These are phyloP conservation scores for Chlorella variabilis DNA, from an alignment of 163 green algal genomes.

Conservation along the genomic window DNA sequence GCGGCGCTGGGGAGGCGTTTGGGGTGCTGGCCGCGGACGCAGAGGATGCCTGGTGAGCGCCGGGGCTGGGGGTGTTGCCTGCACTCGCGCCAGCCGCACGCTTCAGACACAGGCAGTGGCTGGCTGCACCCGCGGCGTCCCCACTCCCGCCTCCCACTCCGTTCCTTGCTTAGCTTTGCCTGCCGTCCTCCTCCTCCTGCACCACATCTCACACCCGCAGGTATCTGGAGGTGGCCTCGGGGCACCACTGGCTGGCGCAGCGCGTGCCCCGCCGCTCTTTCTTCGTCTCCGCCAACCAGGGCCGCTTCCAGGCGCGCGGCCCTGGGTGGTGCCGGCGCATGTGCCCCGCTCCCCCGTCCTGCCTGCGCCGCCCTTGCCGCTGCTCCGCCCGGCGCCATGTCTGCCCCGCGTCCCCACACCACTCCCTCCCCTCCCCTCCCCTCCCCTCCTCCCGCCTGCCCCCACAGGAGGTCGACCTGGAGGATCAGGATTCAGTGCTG, in stretches of 20 bases:
- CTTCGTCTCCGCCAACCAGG: conserved; percentile 40
- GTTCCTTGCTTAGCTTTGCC: too few species aligned
- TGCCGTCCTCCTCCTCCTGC: neutral
- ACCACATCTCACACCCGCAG: neutral
- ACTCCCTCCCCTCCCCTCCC: neutral
- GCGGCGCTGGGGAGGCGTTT: conserved; percentile 28
- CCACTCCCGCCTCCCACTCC: too few species aligned
- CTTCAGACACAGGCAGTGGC: too few species aligned
- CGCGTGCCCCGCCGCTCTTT: conserved; percentile 14
- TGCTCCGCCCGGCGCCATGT: too few species aligned
- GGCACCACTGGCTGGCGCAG: conserved; percentile 44
- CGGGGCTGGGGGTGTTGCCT: too few species aligned
- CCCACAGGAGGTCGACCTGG: conserved; percentile 14
- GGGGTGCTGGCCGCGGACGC: conserved; percentile 23
- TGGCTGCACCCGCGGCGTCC: too few species aligned
- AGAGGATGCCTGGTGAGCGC: conserved; percentile 16
- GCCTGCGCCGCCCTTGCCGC: too few species aligned
- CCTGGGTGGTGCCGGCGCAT: too few species aligned
- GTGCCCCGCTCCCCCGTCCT: too few species aligned
- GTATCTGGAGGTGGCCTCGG: conserved; percentile 21
- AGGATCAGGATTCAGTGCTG: neutral
- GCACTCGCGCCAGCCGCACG: neutral
- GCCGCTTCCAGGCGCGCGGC: conserved; percentile 26
- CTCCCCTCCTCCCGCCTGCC: neutral
- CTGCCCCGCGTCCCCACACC: neutral